Evolutionary conservation across 2,329 filamentous ascomycete genomes (phyloP), one percentile per base, ranked within the genome.

Genomic region (Aspergillus sp.): DNA sequence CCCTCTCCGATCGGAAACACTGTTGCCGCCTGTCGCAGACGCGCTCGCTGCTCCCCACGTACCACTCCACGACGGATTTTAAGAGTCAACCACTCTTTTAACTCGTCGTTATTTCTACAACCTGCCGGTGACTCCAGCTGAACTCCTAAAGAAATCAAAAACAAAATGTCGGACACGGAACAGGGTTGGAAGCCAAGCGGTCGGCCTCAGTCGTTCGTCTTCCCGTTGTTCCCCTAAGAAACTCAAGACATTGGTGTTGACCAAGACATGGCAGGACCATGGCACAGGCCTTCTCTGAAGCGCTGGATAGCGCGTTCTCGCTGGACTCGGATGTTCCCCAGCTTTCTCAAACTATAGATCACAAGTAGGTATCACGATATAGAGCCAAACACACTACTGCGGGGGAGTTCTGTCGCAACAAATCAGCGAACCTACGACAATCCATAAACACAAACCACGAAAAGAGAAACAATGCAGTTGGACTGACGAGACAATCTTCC

Each of bases 281-380:
- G 68, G 90, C 90, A 42, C 85, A 82, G 57, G 88, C 86, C 62
- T 95, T 96, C 71, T 91, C 89, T 47, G 76, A 82, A 36, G 88
- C 91, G 65, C 76, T 96, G 48, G 86, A 91, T 74, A 85, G 89
- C 64, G 85, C 94, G 56, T 96, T 96, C 74, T 85, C 86, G 60
- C 83, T 96, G 61, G 88, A 93, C 56, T 85, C 83, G 67, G 85
- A 84, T 55, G 67, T 93, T 46, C 81, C 85, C 59, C 79, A 85
- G 49, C 77, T 95, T 31, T 81, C 86, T 59, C 77, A 85, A 64
- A 81, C 86, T 54, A 81, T 95, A 48, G 79, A 88, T 63, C 79
- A 88, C 67, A 91, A 90, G 90, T 96, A 74, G 61, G 83, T 57
- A 19, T 19, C 19, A 19, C 19, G 19, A 19, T 19, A 19, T 19